phyloP scores from a whole-genome alignment of 2,329 filamentous ascomycete genomes.

The Diaporthe caulivora region DNA sequence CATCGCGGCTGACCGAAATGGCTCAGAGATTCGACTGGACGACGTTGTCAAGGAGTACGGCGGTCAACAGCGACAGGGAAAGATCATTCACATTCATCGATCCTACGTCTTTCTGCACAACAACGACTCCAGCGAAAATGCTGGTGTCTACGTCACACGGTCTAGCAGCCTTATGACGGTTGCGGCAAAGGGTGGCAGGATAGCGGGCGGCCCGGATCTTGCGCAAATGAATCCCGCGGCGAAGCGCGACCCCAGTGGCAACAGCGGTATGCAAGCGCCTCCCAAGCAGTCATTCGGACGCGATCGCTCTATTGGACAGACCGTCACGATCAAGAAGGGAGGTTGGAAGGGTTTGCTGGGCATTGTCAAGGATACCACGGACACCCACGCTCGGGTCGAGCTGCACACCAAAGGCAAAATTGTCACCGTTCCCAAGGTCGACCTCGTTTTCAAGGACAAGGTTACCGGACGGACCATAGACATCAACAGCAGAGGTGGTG shows the following conservation, averaged over 20 bases:
- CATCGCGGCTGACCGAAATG: slow-evolving; percentile 92
- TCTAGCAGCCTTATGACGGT: slow-evolving; percentile 89
- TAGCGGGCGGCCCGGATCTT: slow-evolving; percentile 82
- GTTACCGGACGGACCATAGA: slow-evolving; percentile 84
- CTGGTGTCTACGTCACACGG: slow-evolving; percentile 88
- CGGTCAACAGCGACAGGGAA: slow-evolving; percentile 86
- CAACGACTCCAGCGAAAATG: slow-evolving; percentile 85
- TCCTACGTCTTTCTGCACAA: slow-evolving; percentile 94
- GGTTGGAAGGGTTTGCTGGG: slow-evolving; percentile 93
- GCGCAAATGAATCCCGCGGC: slow-evolving; percentile 93
- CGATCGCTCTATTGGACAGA: slow-evolving; percentile 90
- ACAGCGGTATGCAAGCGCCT: slow-evolving; percentile 74
- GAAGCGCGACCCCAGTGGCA: slow-evolving; percentile 73
- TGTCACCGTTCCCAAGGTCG: slow-evolving; percentile 84
- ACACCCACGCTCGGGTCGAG: slow-evolving; percentile 87
- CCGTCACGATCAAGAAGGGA: slow-evolving; percentile 87
- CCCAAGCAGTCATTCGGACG: slow-evolving; percentile 76
- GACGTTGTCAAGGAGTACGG: slow-evolving; percentile 93
- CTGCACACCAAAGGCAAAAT: slow-evolving; percentile 95
- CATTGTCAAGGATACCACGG: slow-evolving; percentile 95
- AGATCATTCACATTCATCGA: slow-evolving; percentile 93
- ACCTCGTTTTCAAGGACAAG: slow-evolving; percentile 88
- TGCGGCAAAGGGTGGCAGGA: slow-evolving; percentile 91
- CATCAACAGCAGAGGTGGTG: slow-evolving; percentile 65
- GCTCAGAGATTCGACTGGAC: slow-evolving; percentile 90